Base-by-base conservation (phyloP, 352 stramenopile species). In the Pythium dissotocum region DNA sequence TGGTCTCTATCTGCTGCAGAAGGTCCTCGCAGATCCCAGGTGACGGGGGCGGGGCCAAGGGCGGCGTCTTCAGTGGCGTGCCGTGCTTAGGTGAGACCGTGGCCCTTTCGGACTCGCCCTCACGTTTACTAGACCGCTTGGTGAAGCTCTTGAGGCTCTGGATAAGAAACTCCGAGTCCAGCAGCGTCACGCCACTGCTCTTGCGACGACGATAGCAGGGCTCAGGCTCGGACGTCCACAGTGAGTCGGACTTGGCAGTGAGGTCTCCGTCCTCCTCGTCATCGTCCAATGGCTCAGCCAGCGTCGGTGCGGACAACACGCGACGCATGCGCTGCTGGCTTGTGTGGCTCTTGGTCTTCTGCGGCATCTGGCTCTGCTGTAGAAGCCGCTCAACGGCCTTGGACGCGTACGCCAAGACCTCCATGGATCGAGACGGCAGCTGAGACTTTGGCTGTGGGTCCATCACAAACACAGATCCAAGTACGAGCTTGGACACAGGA, bases 401-500 rank as follows among this genome's bases (percentile, higher is more conserved):
- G 38, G 84, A 83, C 6, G 88, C 73, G 63, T 93, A 90, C 6
- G 80, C 75, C 6, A 94, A 66, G 52, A 94, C 77, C 42, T 94
- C 87, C 65, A 90, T 84, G 1, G 78, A 69, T 12, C 77, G 75
- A 4, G 77, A 36, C 7, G 85, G 83, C n/a, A 91, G 42, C 21
- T 77, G 69, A 0, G 63, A 44, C 62, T 91, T 91, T 2, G 77
- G 67, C 48, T 77, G 73, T 3, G 79, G 75, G 40, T 95, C 87
- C 82, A 95, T 92, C 7, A 89, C 87, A 63, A 93, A 92, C n/a
- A 95, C 83, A 0, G 87, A 91, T 13, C 87, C 87, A 32, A 95
- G 79, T 18, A 93, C 75, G 28, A 90, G 76, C 10, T 77, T 67
- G 0, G 75, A 80, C 12, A 62, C 72, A 0, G 84, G 79, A 53